Evolutionary conservation across 2,329 filamentous ascomycete species (phyloP), one percentile per base, ranked within the genome.

Genomic region (Neonectria magnoliae): DNA sequence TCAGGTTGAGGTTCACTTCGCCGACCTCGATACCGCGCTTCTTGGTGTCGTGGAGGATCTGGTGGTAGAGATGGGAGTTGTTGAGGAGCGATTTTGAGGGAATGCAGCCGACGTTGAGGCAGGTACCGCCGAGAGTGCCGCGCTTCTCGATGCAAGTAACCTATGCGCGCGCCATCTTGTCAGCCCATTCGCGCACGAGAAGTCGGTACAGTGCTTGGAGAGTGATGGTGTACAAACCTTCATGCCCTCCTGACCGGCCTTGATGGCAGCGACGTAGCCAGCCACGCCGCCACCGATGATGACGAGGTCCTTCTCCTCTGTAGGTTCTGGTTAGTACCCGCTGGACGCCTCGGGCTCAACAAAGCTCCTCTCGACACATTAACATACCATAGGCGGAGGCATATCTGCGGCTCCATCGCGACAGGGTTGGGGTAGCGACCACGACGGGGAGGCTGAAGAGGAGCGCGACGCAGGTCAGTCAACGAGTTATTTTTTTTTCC

Each of bases 31-130:
- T 99, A 79, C 96, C 96, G 80, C 96, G 93, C 83, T 92, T 90
- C 85, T 98, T 97, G 72, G 94, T 95, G 85, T 99, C 96, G 85
- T 99, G 95, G 67, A 97, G 89, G 78, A 98, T 92, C 83, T 94
- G 92, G 86, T 98, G 95, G 87, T 98, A 98, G 66, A 98, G 88
- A 82, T 98, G 94, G 75, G 96, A 98, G 88, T 98, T 98, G 90
- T 98, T 99, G 81, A 99, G 93, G 74, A 99, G 93, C 68, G 96
- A 98, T 85, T 99, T 99, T 71, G 96, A 99, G 72, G 96, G 96
- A 79, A 99, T 99, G 85, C 96, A 99, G 84, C 96, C 96, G 78
- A 99, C 96, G 81, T 99, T 99, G 77, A 99, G 85, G 86, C 96
- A 99, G 77, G 96, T 99, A 80, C 96, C 96, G 77, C 96, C 96